Evolutionary conservation across 202 grass and related monocot genomes (phyloP).

Genomic region (Miscanthus sacchariflorus): DNA sequence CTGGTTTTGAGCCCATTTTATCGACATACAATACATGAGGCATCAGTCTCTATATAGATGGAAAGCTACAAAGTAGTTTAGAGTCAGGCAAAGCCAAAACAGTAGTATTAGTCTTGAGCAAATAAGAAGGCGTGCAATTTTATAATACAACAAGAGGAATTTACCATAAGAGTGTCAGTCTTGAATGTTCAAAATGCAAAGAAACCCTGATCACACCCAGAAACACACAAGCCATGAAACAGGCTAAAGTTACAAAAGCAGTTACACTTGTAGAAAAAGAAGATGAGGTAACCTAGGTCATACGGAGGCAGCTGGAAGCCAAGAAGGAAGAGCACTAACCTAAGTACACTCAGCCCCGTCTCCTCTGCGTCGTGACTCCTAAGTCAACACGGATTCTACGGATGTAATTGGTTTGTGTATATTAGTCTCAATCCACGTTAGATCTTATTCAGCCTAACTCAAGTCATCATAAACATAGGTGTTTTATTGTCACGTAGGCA

Average conservation of each 20-base stretch:
- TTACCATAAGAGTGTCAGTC: not conserved
- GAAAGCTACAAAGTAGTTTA: not conserved
- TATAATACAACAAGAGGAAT: not conserved
- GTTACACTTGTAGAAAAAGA: conserved; percentile 27
- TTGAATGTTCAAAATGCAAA: conserved; percentile 22
- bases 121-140: not conserved
- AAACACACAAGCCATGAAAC: conserved; percentile 16
- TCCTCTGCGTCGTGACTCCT: not conserved
- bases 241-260: conserved; percentile 43
- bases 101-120: not conserved
- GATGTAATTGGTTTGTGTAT: too few species aligned
- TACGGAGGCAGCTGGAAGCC: conserved; percentile 6
- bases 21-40: too few species aligned
- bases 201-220: not conserved
- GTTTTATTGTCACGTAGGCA: too few species aligned
- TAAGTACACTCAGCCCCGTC: not conserved
- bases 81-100: not conserved
- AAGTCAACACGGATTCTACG: not conserved
- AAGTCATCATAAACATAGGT: too few species aligned
- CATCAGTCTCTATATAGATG: not conserved
- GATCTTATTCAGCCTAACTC: too few species aligned
- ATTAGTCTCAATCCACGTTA: too few species aligned
- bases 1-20: too few species aligned
- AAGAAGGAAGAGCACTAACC: conserved; percentile 25
- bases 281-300: not conserved